A percentile compares a stretch with the other conserved stretches of the same genome.
phyloP scores from a whole-genome alignment of 768 basidiomycete genomes.

The Cystofilobasidium macerans region DNA sequence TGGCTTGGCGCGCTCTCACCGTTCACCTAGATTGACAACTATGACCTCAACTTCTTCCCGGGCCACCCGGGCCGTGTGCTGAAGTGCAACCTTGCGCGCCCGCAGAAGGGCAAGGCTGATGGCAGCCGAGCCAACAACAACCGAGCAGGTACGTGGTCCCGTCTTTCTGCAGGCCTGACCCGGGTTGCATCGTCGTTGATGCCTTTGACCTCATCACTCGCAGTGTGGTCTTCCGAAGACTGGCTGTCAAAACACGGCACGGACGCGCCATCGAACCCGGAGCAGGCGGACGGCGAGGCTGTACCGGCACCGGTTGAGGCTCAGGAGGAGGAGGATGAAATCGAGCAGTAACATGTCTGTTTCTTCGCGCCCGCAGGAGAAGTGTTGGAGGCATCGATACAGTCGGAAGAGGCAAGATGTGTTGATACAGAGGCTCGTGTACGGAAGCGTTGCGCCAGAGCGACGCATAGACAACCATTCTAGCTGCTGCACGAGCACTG shows the following conservation, averaged over 20 bases:
- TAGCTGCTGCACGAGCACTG: conserved; percentile 24
- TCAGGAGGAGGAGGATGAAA: background rate
- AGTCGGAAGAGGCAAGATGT: background rate
- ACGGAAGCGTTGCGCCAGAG: too few relatives aligned
- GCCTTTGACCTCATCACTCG: too few relatives aligned
- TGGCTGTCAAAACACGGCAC: background rate
- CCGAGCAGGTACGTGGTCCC: background rate
- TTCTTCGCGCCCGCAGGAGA: background rate
- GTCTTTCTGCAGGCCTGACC: background rate
- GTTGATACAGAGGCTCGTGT: background rate
- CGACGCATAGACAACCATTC: background rate
- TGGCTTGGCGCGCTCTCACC: too few relatives aligned
- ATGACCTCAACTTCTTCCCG: conserved; percentile 20
- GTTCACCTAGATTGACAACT: conserved; percentile 21
- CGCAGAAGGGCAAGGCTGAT: background rate
- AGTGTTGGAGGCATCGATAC: background rate
- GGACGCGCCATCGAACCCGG: background rate
- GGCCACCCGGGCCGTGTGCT: conserved; percentile 14
- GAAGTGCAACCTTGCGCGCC: conserved; percentile 16
- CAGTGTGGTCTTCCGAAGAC: background rate
- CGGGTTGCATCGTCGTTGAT: background rate
- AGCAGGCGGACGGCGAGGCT: background rate
- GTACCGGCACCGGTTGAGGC: background rate
- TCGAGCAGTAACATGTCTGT: background rate
- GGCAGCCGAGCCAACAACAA: background rate